Percentiles rank a stretch among this genome's conserved stretches.
These are phyloP conservation scores for Neurospora africana DNA, from an alignment of 495 filamentous ascomycete species.

Conservation along the genomic window DNA sequence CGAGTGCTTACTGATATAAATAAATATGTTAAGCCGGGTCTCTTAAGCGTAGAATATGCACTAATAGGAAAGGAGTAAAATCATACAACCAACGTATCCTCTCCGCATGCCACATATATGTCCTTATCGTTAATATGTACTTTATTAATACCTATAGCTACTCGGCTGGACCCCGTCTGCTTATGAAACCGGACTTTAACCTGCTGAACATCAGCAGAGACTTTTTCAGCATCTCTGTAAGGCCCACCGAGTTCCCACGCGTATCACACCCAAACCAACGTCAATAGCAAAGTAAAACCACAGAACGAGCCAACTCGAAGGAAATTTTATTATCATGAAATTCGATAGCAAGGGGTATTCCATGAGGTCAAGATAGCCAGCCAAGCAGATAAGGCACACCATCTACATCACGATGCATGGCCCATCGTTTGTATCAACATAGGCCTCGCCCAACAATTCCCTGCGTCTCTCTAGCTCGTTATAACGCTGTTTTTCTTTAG, in stretches of 20 bases:
- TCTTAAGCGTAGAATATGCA: background rate
- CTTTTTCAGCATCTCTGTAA: background rate
- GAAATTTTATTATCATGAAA: background rate
- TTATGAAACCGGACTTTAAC: background rate
- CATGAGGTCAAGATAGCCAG: background rate
- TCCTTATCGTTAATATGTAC: background rate
- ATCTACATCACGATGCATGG: slow-evolving; percentile 33
- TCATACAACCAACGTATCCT: background rate
- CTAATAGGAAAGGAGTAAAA: background rate
- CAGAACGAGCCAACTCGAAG: background rate
- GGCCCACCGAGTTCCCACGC: background rate
- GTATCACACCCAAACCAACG: background rate
- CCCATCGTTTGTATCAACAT: slow-evolving; percentile 28
- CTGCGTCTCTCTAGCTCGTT: slow-evolving; percentile 44
- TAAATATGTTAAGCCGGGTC: background rate
- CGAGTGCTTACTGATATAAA: background rate
- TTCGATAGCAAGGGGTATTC: background rate
- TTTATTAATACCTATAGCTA: background rate
- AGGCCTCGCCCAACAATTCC: slow-evolving; percentile 42
- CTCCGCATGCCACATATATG: background rate
- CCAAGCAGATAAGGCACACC: background rate
- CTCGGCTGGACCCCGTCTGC: background rate
- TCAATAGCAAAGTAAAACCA: background rate
- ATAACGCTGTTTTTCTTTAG: slow-evolving; percentile 49
- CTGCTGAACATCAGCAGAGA: background rate